phyloP scores from a whole-genome alignment of 345 rosid species.

The rapeseed (Brassica napus) region Da-Ae NC_063439.1:20981501-20982000 shows the following conservation, averaged over 20 bases:
- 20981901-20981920: not conserved
- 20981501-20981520: constrained; percentile 28
- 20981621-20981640: constrained; percentile 38
- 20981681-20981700: constrained; percentile 9
- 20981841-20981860: not conserved
- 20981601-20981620: constrained; percentile 39
- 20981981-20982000: not conserved
- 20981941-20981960: not conserved
- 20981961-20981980: not conserved
- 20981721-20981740: not conserved
- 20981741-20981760: not conserved
- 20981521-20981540: constrained; percentile 38
- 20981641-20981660: constrained; percentile 18
- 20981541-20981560: constrained; percentile 37
- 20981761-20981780: constrained; percentile 6
- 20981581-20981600: constrained; percentile 12
- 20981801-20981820: constrained; percentile 3
- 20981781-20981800: constrained; percentile 9
- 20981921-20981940: not conserved
- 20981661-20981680: constrained; percentile 25
- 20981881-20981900: not conserved
- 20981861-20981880: not conserved
- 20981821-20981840: not conserved
- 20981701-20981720: not conserved
- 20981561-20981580: constrained; percentile 23